These are phyloP conservation scores for Ustilago trichophora DNA, from an alignment of 1,284 basidiomycete genomes.

Conservation along the genomic window DNA sequence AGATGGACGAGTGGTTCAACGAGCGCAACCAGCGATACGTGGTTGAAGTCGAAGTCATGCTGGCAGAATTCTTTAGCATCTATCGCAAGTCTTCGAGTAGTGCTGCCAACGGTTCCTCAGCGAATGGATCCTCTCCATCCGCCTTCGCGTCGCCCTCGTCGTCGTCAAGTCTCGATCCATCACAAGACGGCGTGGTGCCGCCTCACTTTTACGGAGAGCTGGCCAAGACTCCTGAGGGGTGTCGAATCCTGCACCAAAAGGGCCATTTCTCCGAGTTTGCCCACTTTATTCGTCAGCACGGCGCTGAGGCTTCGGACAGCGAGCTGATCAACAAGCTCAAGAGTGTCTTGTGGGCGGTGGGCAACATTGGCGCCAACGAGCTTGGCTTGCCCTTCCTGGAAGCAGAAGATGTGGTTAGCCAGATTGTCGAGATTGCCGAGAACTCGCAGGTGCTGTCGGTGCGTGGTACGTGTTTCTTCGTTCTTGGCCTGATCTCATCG, in stretches of 20 bases:
- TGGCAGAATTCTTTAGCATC: conserved; percentile 75
- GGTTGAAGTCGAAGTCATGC: conserved; percentile 84
- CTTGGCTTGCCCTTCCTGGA: conserved; percentile 93
- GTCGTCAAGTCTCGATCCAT: neutral
- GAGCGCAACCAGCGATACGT: conserved; percentile 83
- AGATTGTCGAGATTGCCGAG: conserved; percentile 89
- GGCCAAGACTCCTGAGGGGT: conserved; percentile 92
- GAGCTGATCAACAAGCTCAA: conserved; percentile 88
- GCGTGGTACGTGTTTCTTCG: conserved; percentile 95
- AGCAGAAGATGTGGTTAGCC: conserved; percentile 89
- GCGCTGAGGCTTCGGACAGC: conserved; percentile 81
- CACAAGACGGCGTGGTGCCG: conserved; percentile 80
- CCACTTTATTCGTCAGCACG: conserved; percentile 86
- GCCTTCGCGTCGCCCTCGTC: neutral
- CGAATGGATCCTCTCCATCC: conserved; percentile 3
- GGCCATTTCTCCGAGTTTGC: conserved; percentile 92
- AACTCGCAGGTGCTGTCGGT: conserved; percentile 88
- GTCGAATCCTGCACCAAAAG: conserved; percentile 85
- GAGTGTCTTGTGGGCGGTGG: conserved; percentile 95
- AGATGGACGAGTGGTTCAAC: conserved; percentile 95
- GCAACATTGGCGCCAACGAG: conserved; percentile 89
- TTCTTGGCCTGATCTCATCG: conserved; percentile 82
- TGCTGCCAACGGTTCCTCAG: conserved; percentile 3
- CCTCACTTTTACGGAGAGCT: conserved; percentile 98
- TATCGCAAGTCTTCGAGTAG: conserved; percentile 68